These are phyloP conservation scores for Alternaria sp. DNA, from an alignment of 2,329 filamentous ascomycete species.

Conservation along the genomic window DNA sequence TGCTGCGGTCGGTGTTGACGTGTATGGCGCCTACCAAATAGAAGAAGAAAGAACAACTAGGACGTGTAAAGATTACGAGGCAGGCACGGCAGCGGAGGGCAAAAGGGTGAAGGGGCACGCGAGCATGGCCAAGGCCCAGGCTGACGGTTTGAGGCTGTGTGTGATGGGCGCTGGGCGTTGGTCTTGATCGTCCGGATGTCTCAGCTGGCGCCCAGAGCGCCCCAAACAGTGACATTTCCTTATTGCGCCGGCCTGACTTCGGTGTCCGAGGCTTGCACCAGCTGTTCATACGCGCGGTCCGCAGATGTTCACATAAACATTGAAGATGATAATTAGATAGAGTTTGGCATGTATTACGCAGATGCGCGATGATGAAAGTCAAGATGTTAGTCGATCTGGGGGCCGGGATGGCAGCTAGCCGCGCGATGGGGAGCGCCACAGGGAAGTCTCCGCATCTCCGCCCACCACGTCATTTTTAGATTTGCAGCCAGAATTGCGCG, in stretches of 20 bases:
- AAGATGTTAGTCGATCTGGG: neutral
- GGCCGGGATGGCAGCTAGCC: neutral
- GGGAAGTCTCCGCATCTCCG: slow-evolving; percentile 8
- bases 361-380: neutral
- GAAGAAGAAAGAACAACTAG: neutral
- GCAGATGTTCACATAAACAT: neutral
- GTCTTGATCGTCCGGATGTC: slow-evolving; percentile 5
- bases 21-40: neutral
- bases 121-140: slow-evolving; percentile 19
- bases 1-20: slow-evolving; percentile 6
- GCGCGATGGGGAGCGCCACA: neutral
- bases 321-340: neutral
- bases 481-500: slow-evolving; percentile 2
- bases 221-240: neutral
- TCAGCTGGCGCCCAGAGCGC: slow-evolving; percentile 21
- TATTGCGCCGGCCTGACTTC: neutral
- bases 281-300: neutral
- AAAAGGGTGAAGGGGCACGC: slow-evolving; percentile 15
- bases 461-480: slow-evolving; percentile 20
- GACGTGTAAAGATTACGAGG: neutral
- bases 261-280: neutral
- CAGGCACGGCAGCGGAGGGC: neutral
- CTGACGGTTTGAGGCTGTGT: slow-evolving; percentile 29
- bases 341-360: neutral
- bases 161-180: slow-evolving; percentile 6